A percentile compares a stretch with the other conserved stretches of the same genome.
Conservation (phyloP, 805 yeast species). For the Kluyveromyces nonfermentans region DNA sequence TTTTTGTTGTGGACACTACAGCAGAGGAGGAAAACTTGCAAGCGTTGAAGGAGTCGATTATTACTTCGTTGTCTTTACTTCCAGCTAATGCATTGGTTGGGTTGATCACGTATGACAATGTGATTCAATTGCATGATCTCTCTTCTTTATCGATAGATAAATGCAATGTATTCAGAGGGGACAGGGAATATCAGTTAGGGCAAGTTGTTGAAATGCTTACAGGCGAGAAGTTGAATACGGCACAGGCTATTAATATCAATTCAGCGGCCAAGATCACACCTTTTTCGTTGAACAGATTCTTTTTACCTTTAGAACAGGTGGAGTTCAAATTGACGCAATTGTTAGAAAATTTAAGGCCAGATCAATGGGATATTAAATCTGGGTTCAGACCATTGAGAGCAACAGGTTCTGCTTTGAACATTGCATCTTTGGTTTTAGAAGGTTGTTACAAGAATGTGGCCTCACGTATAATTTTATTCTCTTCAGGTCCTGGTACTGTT, state of each 20-base stretch:
- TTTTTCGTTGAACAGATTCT: conserved; percentile 48
- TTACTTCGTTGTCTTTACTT: conserved; percentile 63
- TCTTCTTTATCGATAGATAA: conserved; percentile 59
- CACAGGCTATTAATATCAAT: conserved; percentile 22
- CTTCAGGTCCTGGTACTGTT: conserved; percentile 93
- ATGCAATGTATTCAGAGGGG: conserved; percentile 80
- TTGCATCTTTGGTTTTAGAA: conserved; percentile 76
- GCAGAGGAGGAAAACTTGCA: conserved; percentile 82
- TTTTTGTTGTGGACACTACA: conserved; percentile 81
- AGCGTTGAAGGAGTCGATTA: conserved; percentile 72
- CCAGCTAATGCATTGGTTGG: conserved; percentile 91
- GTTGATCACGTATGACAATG: conserved; percentile 75
- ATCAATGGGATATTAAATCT: conserved; percentile 83
- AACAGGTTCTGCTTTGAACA: conserved; percentile 84
- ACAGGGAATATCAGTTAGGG: conserved; percentile 59
- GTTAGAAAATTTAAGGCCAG: conserved; percentile 66
- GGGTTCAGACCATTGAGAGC: conserved; percentile 83
- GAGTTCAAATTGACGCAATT: conserved; percentile 76
- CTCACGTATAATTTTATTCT: conserved; percentile 79
- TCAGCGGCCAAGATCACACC: conserved; percentile 28
- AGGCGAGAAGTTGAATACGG: conserved; percentile 38
- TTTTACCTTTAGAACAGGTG: conserved; percentile 64
- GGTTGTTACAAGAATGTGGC: conserved; percentile 78
- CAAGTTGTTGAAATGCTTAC: conserved; percentile 56
- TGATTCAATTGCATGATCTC: conserved; percentile 82